Base-by-base conservation (phyloP, 257 asterid species). In the Handroanthus guayacan region DNA sequence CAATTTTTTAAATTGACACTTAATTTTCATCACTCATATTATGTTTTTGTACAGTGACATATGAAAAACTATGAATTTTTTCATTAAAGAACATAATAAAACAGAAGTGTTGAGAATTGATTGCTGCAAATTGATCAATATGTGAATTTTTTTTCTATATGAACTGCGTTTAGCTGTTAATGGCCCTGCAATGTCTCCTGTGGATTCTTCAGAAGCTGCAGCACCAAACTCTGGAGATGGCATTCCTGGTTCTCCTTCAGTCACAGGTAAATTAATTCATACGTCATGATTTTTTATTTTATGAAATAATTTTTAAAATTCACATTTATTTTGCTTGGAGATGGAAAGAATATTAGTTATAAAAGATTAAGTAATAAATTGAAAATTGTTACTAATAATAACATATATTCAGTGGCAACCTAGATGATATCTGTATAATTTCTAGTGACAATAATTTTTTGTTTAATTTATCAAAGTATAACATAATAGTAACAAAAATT, bases 121-220 rank as follows among this genome's bases (percentile, higher is more conserved):
- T 60, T 45, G 25, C 9, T 60, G 31, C 39, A 47, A 52, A 25
- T 48, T 48, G 43, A 75, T 36, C 7, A 25, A 54, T 60, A 17
- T 69, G 64, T 78, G 9, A 48, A 47, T 5, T 73, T 76, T 80
- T 47, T 5, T 73, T 76, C 77, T 75, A 63, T 73, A 48, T 37
- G 74, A 74, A 58, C 74, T 20, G 41, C 73, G 66, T 72, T 63
- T 83, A 87, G 95, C 55, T 72, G 89, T 77, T 69, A 84, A 86
- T 86, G 93, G 89, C 62, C 88, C 96, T 45, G 84, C 92, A 82
- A 82, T 84, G 82, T 84, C 90, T 87, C 92, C 91, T 55, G 78
- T 82, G 84, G 90, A 84, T 80, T 85, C 94, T 80, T 87, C 90
- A 79, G 88, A 82, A 72, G 41, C 73, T 56, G 78, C 92, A 12